Base-by-base conservation (phyloP, 2,329 filamentous ascomycete species). In the Ustulina deusta region DNA sequence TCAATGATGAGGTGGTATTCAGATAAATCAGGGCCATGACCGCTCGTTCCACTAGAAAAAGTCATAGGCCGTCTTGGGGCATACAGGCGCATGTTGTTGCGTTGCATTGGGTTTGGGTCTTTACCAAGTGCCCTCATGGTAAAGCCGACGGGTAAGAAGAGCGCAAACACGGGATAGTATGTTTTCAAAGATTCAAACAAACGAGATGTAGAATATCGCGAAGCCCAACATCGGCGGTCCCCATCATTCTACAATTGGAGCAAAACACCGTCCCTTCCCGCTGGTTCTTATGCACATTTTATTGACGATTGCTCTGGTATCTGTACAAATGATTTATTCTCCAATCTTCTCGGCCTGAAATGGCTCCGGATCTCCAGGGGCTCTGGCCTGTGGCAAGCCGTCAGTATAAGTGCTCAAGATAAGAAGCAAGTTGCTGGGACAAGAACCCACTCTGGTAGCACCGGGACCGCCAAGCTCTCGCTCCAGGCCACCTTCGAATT, bases 401-500 rank as follows among this genome's bases (percentile, higher is more conserved):
- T 71, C n/a, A 69, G 57, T 36, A 62, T 25, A 20, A 3, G 11
- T 27, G 51, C 38, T 25, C 17, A 11, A 34, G 17, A 32, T 32
- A 11, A 10, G 49, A n/a, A 10, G 9, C 6, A 40, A 13, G 15
- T 27, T 15, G 6, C 20, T 2, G 15, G 20, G 32, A 49, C 10
- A 1, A 42, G 11, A 15, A 85, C 91, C 81, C 83, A 93, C 92
- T 81, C 87, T 84, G 61, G 89, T 69, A 65, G 90, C 90, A 75
- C 87, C 87, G 32, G 87, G 79, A 10, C 93, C 93, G 68, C 93
- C 93, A 67, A 96, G 82, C 78, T 95, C 93, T 76, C 86, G 86
- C 79, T 93, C 87, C 71, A 96, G 79, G 25, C 93, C 93, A 71
- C 85, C 89, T 75, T 90, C 88, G 76, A 90, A 96, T 74, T 91